phyloP scores from a whole-genome alignment of 305 asterid species.

The Plantago rigida region DNA sequence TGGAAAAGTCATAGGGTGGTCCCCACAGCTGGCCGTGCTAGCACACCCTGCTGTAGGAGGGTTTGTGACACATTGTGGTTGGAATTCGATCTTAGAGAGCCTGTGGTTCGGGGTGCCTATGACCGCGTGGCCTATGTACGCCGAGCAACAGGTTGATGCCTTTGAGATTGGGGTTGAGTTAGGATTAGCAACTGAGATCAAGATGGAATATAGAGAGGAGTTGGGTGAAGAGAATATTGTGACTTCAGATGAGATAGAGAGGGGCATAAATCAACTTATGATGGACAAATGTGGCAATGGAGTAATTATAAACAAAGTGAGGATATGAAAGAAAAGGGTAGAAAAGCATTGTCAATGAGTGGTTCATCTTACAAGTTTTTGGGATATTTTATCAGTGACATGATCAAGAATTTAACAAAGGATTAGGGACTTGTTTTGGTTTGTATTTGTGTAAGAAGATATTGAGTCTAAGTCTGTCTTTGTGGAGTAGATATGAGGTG shows the following conservation, averaged over 20 bases:
- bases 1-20: slow-evolving; percentile 54
- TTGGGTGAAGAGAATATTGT: slow-evolving; percentile 23
- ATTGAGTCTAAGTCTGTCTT: too few species aligned
- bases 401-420: neutral
- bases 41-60: slow-evolving; percentile 48
- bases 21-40: slow-evolving; percentile 41
- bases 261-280: slow-evolving; percentile 34
- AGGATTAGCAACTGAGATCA: slow-evolving; percentile 37
- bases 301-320: slow-evolving; percentile 31
- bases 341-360: slow-evolving; percentile 28
- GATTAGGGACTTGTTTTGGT: neutral
- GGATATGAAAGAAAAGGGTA: slow-evolving; percentile 37
- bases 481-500: too few species aligned
- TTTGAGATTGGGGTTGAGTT: slow-evolving; percentile 38
- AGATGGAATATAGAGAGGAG: slow-evolving; percentile 31
- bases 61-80: slow-evolving; percentile 54
- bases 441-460: too few species aligned
- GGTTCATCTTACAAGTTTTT: slow-evolving; percentile 34
- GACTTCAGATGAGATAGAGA: slow-evolving; percentile 32
- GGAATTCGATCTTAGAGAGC: slow-evolving; percentile 52
- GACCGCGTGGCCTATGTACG: slow-evolving; percentile 47
- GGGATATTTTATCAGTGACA: slow-evolving; percentile 10
- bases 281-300: slow-evolving; percentile 16
- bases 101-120: slow-evolving; percentile 48
- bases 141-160: slow-evolving; percentile 52